Conservation (phyloP, 192 early-diverging fungal genomes). For the Helicostylum pulchrum region DNA sequence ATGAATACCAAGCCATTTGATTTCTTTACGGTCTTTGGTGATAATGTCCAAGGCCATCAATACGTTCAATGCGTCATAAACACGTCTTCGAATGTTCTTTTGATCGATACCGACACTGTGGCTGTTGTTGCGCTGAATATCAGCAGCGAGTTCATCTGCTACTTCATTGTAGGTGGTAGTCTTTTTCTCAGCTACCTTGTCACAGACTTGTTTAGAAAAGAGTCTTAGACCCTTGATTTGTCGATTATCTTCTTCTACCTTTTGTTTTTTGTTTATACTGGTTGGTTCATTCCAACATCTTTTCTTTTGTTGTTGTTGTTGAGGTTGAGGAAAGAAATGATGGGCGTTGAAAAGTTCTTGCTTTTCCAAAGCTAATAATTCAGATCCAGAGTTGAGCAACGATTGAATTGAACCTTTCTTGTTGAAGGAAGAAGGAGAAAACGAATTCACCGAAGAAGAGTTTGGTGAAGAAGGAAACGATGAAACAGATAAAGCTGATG, state of each 20-base stretch:
- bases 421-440: background rate
- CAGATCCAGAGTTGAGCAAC: conserved; percentile 20
- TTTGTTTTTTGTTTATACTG: background rate
- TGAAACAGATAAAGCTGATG: conserved; percentile 3
- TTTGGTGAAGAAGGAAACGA: conserved; percentile 6
- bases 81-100: conserved; percentile 67
- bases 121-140: conserved; percentile 13
- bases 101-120: conserved; percentile 32
- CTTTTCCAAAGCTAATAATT: conserved; percentile 14
- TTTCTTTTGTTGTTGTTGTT: conserved; percentile 6
- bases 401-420: conserved; percentile 30
- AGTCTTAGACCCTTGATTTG: conserved; percentile 42
- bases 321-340: background rate
- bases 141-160: conserved; percentile 48
- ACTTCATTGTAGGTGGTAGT: conserved; percentile 61
- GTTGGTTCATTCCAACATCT: background rate
- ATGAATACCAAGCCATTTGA: conserved; percentile 51
- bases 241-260: background rate
- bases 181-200: conserved; percentile 50
- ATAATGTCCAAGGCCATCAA: conserved; percentile 62
- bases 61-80: conserved; percentile 69
- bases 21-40: conserved; percentile 58
- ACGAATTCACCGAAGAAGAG: conserved; percentile 4
- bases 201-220: conserved; percentile 58
- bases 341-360: background rate